Base-by-base conservation (phyloP, 306 rosid species). In the Pyrus pyrifolia region DNA sequence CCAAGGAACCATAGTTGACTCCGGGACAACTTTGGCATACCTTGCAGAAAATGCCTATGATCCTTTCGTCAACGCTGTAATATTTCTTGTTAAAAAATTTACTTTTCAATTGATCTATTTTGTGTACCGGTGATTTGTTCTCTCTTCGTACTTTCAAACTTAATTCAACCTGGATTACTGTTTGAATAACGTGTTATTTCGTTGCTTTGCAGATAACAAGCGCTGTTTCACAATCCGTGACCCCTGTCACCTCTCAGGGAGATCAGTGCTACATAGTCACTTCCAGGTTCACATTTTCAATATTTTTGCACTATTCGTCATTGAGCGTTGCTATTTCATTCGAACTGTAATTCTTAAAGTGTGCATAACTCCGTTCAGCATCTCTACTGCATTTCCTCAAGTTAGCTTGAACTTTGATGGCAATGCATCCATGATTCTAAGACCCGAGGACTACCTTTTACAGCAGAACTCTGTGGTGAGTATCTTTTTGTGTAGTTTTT, bases 21-120 rank as follows among this genome's bases (percentile, higher is more conserved):
- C 99, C 14, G 99, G 99, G 80, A 95, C 99, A 71, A 95, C 99
- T 65, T 86, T 95, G 88, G 97, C 97, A 19, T 95, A 95, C 83
- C 97, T 95, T 79, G 96, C 97, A 19, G 96, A 86, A 86, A 92
- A 81, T 71, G 99, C 99, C 66, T 95, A 85, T 76, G 86, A 85
- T 71, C 90, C 97, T 77, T 89, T 95, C 57, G 84, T 95, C 70
- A 83, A 40, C 76, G 99, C 99, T 45, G 99, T 95, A 84, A 87
- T 78, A 35, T 25, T 75, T 12, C 75, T 83, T 74, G 30, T 42
- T 9, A 42, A 9, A 40, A 40, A 42, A 9, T 42, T 42, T 42
- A 9, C 12, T 42, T 42, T 42, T 42, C 45, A 42, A 42, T 2
- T 42, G 45, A 42, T 42, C 45, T 42, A 0, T 9, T 42, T 42